Conservation (phyloP, 495 filamentous ascomycete species). For the Neurospora terricola region DNA sequence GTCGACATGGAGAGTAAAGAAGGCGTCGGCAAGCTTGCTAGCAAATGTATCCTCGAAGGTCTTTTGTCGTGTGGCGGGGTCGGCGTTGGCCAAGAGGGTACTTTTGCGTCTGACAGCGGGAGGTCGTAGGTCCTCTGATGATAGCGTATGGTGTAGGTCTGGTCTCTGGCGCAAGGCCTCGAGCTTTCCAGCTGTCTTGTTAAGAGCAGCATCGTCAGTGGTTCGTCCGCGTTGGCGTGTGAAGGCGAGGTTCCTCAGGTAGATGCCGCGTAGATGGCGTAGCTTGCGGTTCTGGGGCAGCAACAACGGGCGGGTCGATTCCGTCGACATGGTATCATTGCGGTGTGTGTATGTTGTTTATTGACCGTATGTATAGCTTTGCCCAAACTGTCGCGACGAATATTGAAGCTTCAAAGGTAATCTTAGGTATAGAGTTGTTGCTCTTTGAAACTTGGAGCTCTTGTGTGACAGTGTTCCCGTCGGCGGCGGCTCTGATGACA, state of each 20-base stretch:
- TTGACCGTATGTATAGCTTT: neutral
- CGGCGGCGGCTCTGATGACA: neutral
- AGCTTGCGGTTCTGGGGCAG: constrained; percentile 74
- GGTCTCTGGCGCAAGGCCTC: constrained; percentile 46
- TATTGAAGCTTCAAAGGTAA: too few species aligned
- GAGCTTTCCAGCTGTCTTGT: constrained; percentile 61
- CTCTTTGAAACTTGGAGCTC: neutral
- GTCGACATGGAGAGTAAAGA: constrained; percentile 75
- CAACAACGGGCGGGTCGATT: constrained; percentile 32
- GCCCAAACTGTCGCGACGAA: neutral
- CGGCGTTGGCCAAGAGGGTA: constrained; percentile 59
- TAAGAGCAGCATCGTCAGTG: constrained; percentile 75
- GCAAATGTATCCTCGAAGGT: constrained; percentile 64
- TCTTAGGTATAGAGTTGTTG: neutral
- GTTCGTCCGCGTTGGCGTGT: constrained; percentile 56
- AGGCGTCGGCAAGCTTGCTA: constrained; percentile 70
- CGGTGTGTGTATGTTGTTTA: neutral
- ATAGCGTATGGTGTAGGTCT: constrained; percentile 56
- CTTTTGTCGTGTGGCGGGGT: constrained; percentile 58
- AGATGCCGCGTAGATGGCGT: constrained; percentile 79
- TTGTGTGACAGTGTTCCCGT: neutral
- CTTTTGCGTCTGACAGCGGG: constrained; percentile 51
- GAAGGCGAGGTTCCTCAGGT: constrained; percentile 74
- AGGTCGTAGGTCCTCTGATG: constrained; percentile 55
- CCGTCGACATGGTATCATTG: constrained; percentile 27